Evolutionary conservation across 2,329 filamentous ascomycete genomes (phyloP).

Genomic region (Mycosphaerelloides madeirae): DNA sequence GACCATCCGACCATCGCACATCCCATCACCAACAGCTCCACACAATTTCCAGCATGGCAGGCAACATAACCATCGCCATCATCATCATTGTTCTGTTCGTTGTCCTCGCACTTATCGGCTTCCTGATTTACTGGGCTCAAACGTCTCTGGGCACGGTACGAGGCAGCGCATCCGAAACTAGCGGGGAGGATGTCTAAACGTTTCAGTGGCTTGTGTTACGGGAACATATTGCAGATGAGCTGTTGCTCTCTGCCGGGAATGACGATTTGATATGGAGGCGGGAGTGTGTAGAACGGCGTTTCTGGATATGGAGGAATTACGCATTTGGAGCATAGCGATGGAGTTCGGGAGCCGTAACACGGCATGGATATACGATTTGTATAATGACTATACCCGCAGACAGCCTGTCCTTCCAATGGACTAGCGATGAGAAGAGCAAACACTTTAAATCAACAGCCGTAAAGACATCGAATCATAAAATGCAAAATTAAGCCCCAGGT

Average conservation of each 20-base stretch:
- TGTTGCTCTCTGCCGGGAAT: too few species aligned
- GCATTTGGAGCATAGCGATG: conserved; percentile 13
- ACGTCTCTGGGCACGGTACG: conserved; percentile 29
- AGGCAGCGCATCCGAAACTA: conserved; percentile 25
- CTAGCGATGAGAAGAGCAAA: too few species aligned
- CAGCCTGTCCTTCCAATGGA: too few species aligned
- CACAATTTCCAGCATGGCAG: conserved; percentile 39
- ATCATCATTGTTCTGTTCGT: conserved; percentile 52
- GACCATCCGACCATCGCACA: neutral
- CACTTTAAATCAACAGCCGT: too few species aligned
- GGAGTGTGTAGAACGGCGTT: too few species aligned
- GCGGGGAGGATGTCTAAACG: conserved; percentile 27
- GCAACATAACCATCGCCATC: conserved; percentile 50
- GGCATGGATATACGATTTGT: conserved; percentile 6
- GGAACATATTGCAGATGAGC: too few species aligned
- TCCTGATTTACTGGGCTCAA: conserved; percentile 48
- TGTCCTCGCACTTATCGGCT: conserved; percentile 46
- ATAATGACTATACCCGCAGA: conserved; percentile 8
- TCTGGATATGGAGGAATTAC: too few species aligned
- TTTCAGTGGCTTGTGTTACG: neutral
- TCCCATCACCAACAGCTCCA: conserved; percentile 2
- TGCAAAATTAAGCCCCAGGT: neutral
- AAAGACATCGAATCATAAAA: too few species aligned
- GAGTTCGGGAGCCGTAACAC: conserved; percentile 4
- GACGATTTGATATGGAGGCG: too few species aligned